Percentiles rank a stretch among this genome's conserved stretches.
Conservation (phyloP, 352 stramenopile genomes). For the Phytophthora tubulina region DNA sequence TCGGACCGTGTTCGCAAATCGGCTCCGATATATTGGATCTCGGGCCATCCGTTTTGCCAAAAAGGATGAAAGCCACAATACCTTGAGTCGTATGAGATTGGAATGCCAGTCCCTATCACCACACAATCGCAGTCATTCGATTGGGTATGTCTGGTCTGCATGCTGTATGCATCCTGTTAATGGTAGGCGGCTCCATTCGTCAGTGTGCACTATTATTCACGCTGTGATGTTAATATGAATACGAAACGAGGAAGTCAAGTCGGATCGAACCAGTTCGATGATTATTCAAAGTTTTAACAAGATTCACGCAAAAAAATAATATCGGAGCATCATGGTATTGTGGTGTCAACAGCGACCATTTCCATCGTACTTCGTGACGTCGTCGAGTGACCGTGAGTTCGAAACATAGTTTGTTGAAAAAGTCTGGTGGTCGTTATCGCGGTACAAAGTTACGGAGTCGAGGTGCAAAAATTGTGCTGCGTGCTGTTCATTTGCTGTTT, state of each 20-base stretch:
- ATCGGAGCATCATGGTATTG: slow-evolving; percentile 16
- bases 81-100: slow-evolving; percentile 26
- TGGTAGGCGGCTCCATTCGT: slow-evolving; percentile 6
- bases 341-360: slow-evolving; percentile 26
- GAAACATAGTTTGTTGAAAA: not conserved
- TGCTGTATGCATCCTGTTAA: slow-evolving; percentile 26
- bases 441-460: not conserved
- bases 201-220: slow-evolving; percentile 28
- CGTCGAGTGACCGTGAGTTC: slow-evolving; percentile 13
- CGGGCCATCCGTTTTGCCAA: too few relatives aligned
- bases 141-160: slow-evolving; percentile 34
- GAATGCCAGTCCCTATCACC: slow-evolving; percentile 32
- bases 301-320: slow-evolving; percentile 16
- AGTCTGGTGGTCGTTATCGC: not conserved
- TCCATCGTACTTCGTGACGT: slow-evolving; percentile 30
- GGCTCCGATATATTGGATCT: too few relatives aligned
- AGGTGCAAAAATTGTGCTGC: not conserved
- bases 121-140: slow-evolving; percentile 29
- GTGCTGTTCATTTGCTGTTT: slow-evolving; percentile 23
- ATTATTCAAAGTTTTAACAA: slow-evolving; percentile 21
- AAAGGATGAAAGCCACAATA: not conserved
- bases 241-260: slow-evolving; percentile 3
- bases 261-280: slow-evolving; percentile 13
- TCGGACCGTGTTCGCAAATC: too few relatives aligned
- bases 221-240: slow-evolving; percentile 4